phyloP scores from a whole-genome alignment of 345 rosid genomes.

The Hibiscus syriacus region DNA sequence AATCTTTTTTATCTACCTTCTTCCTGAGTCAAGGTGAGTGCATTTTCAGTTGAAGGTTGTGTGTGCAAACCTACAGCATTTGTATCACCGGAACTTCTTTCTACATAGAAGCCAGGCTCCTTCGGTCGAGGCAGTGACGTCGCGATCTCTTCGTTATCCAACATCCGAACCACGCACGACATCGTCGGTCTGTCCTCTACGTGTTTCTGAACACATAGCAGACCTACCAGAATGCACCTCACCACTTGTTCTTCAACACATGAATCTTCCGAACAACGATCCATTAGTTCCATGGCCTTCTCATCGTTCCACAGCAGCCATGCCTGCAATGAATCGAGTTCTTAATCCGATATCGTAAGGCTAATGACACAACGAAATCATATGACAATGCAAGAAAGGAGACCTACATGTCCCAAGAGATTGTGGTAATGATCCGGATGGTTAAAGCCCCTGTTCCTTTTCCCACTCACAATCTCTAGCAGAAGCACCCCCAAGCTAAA shows the following conservation, averaged over 20 bases:
- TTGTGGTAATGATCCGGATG: conserved; percentile 11
- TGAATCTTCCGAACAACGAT: neutral
- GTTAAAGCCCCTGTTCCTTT: neutral
- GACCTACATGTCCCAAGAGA: conserved; percentile 20
- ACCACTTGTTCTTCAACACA: neutral
- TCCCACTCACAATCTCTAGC: conserved; percentile 26
- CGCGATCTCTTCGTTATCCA: neutral
- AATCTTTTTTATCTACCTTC: neutral
- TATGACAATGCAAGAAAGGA: neutral
- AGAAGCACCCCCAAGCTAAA: conserved; percentile 29
- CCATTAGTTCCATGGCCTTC: neutral
- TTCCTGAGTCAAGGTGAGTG: neutral
- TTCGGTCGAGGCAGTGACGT: neutral
- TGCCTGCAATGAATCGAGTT: neutral
- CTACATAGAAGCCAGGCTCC: neutral
- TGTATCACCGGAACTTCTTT: neutral
- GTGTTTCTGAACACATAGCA: neutral
- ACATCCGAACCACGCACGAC: neutral
- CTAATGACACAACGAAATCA: neutral
- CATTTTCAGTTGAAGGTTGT: neutral
- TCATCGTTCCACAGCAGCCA: conserved; percentile 12
- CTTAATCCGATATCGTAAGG: neutral
- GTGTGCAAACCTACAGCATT: neutral
- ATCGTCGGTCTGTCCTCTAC: neutral
- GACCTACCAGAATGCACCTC: conserved; percentile 3